Percentiles rank a stretch among this genome's conserved stretches.
phyloP scores from a whole-genome alignment of 2,329 filamentous ascomycete species.

The Aspergillus melleus region DNA sequence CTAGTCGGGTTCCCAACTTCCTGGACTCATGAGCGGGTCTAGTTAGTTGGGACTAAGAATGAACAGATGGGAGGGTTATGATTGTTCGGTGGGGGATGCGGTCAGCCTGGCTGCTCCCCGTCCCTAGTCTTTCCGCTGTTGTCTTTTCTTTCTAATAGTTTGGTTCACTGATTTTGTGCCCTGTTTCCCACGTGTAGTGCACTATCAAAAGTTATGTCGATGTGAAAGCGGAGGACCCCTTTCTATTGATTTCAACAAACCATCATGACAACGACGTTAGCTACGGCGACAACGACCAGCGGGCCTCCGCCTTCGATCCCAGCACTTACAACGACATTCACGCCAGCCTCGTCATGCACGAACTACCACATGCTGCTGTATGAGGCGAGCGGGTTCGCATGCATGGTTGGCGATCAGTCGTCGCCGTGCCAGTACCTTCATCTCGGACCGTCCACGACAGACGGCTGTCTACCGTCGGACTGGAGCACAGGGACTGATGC shows the following conservation, averaged over 20 bases:
- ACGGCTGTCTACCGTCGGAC: constrained; percentile 1
- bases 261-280: not conserved
- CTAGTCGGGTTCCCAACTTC: not conserved
- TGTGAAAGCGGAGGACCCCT: not conserved
- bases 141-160: not conserved
- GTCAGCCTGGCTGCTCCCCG: too few species aligned
- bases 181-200: not conserved
- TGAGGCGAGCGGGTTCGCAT: not conserved
- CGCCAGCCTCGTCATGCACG: not conserved
- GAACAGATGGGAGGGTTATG: not conserved
- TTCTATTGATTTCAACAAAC: not conserved
- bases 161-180: not conserved
- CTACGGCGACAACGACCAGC: not conserved
- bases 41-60: not conserved
- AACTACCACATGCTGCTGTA: not conserved
- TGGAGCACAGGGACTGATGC: not conserved
- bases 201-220: not conserved
- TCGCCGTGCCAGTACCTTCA: not conserved
- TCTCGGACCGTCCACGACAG: not conserved
- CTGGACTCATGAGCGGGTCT: not conserved
- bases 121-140: not conserved
- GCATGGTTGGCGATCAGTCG: not conserved
- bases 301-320: not conserved
- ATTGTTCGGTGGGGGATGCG: too few species aligned
- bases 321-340: not conserved